Conservation (phyloP, 2,329 filamentous ascomycete genomes). For the Thyridium curvatum region DNA sequence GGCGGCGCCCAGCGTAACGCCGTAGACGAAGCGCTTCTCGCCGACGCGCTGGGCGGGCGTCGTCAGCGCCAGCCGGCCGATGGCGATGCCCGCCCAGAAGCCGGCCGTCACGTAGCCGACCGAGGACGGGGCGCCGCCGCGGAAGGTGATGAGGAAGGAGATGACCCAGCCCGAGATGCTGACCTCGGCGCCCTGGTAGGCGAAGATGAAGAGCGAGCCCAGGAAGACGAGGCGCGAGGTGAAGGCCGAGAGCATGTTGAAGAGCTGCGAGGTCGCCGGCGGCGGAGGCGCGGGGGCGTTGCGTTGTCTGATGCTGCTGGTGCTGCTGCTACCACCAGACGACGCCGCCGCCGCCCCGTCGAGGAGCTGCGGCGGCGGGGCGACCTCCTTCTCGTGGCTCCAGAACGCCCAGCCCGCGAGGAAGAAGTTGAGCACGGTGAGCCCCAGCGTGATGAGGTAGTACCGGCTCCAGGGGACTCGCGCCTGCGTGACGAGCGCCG, state of each 20-base stretch:
- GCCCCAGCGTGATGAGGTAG: constrained; percentile 59
- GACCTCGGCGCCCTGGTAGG: constrained; percentile 81
- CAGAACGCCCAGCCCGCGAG: constrained; percentile 63
- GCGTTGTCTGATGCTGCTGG: not conserved
- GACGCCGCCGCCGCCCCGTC: not conserved
- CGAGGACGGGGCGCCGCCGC: constrained; percentile 59
- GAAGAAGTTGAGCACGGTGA: constrained; percentile 50
- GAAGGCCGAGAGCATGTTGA: constrained; percentile 41
- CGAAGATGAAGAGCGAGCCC: constrained; percentile 76
- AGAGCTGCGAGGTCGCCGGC: constrained; percentile 14
- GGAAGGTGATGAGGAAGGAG: constrained; percentile 70
- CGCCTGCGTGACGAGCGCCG: constrained; percentile 54
- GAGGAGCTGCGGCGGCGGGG: constrained; percentile 2
- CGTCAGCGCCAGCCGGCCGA: constrained; percentile 67
- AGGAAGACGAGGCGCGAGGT: constrained; percentile 58
- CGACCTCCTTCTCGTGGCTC: constrained; percentile 58
- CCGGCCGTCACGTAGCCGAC: constrained; percentile 77
- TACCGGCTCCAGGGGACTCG: constrained; percentile 58
- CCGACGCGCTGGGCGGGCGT: constrained; percentile 61
- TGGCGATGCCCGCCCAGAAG: constrained; percentile 68
- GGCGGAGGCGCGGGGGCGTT: too few species aligned
- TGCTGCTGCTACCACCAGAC: constrained; percentile 9
- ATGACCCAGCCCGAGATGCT: constrained; percentile 83
- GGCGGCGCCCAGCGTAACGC: constrained; percentile 53
- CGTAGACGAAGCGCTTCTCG: constrained; percentile 63